Conservation (phyloP, 768 basidiomycete genomes). For the Omphalotus guepiniiformis region DNA sequence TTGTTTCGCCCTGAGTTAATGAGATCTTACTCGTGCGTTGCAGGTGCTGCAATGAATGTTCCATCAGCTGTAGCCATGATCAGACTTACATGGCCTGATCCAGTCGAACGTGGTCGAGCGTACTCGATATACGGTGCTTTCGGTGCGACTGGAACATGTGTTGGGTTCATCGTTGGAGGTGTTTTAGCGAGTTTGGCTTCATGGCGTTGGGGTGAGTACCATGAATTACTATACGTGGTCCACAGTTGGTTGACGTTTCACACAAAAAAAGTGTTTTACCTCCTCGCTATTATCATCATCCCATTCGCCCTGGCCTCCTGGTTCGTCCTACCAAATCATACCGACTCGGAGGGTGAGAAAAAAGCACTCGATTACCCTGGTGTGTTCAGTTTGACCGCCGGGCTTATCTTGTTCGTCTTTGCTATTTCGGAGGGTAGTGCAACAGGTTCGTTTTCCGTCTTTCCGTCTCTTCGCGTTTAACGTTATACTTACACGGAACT, state of each 20-base stretch:
- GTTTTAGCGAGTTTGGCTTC: conserved; percentile 31
- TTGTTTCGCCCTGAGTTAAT: background rate
- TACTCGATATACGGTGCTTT: conserved; percentile 40
- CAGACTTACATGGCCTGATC: conserved; percentile 9
- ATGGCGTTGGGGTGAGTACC: conserved; percentile 35
- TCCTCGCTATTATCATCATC: conserved; percentile 32
- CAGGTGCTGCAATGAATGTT: conserved; percentile 11
- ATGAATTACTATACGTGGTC: background rate
- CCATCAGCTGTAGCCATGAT: conserved; percentile 10
- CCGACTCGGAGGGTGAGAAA: background rate
- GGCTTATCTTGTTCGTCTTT: conserved; percentile 30
- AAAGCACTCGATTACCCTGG: conserved; percentile 13
- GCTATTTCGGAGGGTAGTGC: conserved; percentile 37
- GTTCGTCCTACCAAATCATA: conserved; percentile 12
- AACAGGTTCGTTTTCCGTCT: too few relatives aligned
- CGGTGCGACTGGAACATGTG: conserved; percentile 40
- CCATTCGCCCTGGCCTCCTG: conserved; percentile 9
- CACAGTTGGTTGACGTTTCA: background rate
- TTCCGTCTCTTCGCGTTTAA: background rate
- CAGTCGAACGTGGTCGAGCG: conserved; percentile 38
- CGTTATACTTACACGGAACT: background rate
- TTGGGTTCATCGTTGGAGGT: conserved; percentile 37
- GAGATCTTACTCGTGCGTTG: conserved; percentile 14
- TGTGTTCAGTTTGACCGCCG: conserved; percentile 10
- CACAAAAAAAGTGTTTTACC: conserved; percentile 35